Evolutionary conservation across 768 basidiomycete species (phyloP).

Genomic region (Termitomyces sp.): DNA sequence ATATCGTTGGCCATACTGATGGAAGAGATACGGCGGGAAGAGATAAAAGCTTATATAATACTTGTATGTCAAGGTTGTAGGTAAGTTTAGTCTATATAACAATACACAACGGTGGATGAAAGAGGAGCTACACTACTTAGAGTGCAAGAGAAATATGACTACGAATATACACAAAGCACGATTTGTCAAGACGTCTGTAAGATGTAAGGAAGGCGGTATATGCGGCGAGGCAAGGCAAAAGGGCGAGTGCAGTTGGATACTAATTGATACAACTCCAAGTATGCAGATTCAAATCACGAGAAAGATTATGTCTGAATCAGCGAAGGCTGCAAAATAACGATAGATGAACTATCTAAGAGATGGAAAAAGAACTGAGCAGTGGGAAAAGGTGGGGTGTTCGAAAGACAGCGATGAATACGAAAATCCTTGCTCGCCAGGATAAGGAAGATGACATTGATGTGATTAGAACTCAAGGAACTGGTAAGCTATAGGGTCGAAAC

Average conservation of each 20-base stretch:
- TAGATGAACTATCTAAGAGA: neutral
- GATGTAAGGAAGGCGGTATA: slow-evolving; percentile 2
- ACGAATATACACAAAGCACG: slow-evolving; percentile 11
- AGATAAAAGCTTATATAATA: slow-evolving; percentile 1
- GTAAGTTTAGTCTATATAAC: slow-evolving; percentile 1
- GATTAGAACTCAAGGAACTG: slow-evolving; percentile 74
- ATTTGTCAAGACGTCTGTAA: slow-evolving; percentile 8
- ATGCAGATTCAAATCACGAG: neutral
- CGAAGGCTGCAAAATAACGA: slow-evolving; percentile 1
- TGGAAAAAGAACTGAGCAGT: neutral
- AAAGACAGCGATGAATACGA: slow-evolving; percentile 13
- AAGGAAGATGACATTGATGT: neutral
- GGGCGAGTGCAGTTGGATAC: neutral
- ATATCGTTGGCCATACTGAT: slow-evolving; percentile 20
- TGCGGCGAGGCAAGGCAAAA: neutral
- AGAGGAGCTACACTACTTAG: slow-evolving; percentile 7
- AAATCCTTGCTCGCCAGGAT: neutral
- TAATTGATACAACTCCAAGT: slow-evolving; percentile 10
- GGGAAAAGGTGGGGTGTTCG: neutral
- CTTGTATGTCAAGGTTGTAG: neutral
- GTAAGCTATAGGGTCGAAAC: slow-evolving; percentile 62
- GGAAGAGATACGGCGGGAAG: no score
- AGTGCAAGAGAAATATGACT: slow-evolving; percentile 9
- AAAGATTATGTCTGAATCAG: neutral
- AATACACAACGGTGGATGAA: slow-evolving; percentile 8